Percentiles rank a stretch among this genome's conserved stretches.
Evolutionary conservation across 1,284 basidiomycete species (phyloP).

Genomic region (Grifola frondosa): DNA sequence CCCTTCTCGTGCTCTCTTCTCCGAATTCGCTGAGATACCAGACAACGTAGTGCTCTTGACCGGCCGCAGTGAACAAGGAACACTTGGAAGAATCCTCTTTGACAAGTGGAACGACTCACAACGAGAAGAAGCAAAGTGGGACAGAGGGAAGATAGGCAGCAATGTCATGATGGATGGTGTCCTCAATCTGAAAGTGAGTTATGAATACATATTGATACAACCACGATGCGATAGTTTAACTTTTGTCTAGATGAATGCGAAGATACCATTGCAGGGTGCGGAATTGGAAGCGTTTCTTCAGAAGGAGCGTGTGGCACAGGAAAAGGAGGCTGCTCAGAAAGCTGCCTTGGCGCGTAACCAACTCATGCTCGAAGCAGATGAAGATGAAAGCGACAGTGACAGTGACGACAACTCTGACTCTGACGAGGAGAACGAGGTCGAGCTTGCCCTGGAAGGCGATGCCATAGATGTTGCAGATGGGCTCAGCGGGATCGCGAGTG

Average conservation of each 20-base stretch:
- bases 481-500: constrained; percentile 7
- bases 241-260: constrained; percentile 77
- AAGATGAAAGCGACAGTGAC: constrained; percentile 63
- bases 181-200: constrained; percentile 63
- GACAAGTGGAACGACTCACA: constrained; percentile 86
- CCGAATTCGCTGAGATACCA: constrained; percentile 77
- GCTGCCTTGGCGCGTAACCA: constrained; percentile 83
- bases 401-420: constrained; percentile 64
- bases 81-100: constrained; percentile 79
- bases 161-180: constrained; percentile 76
- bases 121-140: constrained; percentile 77
- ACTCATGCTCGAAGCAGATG: constrained; percentile 88
- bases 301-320: constrained; percentile 78
- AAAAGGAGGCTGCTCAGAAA: constrained; percentile 85
- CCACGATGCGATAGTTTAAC: too few relatives aligned
- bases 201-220: background rate
- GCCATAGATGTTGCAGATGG: constrained; percentile 43
- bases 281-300: constrained; percentile 85
- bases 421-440: constrained; percentile 73
- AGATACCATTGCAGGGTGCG: constrained; percentile 81
- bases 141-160: constrained; percentile 84
- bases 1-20: constrained; percentile 83
- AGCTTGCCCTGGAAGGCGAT: constrained; percentile 55
- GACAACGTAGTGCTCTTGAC: constrained; percentile 88
- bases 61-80: constrained; percentile 74